Percentiles rank a stretch among this genome's conserved stretches.
These are phyloP conservation scores for Haberlea rhodopensis DNA, from an alignment of 257 asterid species.

Conservation along the genomic window DNA sequence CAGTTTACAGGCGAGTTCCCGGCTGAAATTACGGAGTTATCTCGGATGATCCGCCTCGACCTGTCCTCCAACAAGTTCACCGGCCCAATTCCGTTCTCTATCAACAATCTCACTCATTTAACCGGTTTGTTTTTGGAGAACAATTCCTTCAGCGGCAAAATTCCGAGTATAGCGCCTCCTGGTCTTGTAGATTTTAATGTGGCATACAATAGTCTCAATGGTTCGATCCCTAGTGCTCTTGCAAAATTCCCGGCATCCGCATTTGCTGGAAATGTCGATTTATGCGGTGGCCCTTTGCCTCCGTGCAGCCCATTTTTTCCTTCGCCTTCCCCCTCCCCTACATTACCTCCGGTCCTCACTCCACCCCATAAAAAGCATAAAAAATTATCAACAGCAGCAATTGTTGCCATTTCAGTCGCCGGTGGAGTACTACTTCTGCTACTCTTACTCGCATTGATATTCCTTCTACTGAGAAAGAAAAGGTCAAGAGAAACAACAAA, in stretches of 20 bases:
- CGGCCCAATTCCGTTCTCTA: constrained; percentile 74
- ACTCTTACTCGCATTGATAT: constrained; percentile 43
- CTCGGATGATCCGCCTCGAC: constrained; percentile 71
- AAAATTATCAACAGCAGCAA: constrained; percentile 65
- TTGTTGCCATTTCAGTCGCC: constrained; percentile 60
- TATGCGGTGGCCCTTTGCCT: constrained; percentile 82
- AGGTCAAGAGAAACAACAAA: constrained; percentile 30
- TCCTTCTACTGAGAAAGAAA: constrained; percentile 39
- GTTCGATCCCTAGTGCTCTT: constrained; percentile 73
- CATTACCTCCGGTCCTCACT: background rate
- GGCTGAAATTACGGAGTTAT: constrained; percentile 46
- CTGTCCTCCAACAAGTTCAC: constrained; percentile 71
- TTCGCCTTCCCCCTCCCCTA: constrained; percentile 69
- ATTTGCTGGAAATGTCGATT: constrained; percentile 62
- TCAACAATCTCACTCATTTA: constrained; percentile 66
- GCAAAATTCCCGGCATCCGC: constrained; percentile 57
- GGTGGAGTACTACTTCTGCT: constrained; percentile 48
- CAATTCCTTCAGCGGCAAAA: constrained; percentile 60
- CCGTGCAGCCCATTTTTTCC: constrained; percentile 89
- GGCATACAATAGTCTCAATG: constrained; percentile 68
- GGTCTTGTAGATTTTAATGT: constrained; percentile 48
- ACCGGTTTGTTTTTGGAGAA: constrained; percentile 64
- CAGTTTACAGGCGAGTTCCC: constrained; percentile 72
- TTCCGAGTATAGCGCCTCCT: constrained; percentile 67
- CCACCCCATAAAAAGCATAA: constrained; percentile 22